Percentiles rank a stretch among this genome's conserved stretches.
phyloP scores from a whole-genome alignment of 257 asterid genomes.

The Jasminum sambac region DNA sequence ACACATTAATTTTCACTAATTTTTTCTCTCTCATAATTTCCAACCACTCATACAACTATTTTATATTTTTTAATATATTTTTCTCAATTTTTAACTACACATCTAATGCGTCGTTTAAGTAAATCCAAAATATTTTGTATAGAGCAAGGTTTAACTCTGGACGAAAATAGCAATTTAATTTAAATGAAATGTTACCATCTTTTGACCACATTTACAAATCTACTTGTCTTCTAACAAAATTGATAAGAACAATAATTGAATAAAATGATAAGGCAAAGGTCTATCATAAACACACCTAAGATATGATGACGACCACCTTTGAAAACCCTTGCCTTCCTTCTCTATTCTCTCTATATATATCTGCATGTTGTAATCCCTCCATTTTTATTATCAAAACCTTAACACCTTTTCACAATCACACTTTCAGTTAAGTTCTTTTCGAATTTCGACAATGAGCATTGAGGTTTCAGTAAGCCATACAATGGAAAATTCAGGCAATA shows the following conservation, averaged over 20 bases:
- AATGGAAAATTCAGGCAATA: conserved; percentile 54
- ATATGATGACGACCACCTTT: background rate
- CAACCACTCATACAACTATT: too few relatives aligned
- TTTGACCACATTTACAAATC: background rate
- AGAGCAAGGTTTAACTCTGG: too few relatives aligned
- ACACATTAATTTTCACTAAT: too few relatives aligned
- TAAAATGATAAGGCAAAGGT: background rate
- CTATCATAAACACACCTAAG: too few relatives aligned
- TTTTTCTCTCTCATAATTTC: too few relatives aligned
- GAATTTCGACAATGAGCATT: too few relatives aligned
- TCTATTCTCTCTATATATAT: background rate
- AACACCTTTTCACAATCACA: background rate
- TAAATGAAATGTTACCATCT: background rate
- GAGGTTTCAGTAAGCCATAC: background rate
- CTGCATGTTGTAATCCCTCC: background rate
- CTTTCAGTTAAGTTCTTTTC: too few relatives aligned
- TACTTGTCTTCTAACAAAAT: background rate
- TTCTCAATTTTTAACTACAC: too few relatives aligned
- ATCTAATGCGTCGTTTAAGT: too few relatives aligned
- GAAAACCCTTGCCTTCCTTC: background rate
- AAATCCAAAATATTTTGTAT: too few relatives aligned
- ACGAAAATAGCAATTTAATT: too few relatives aligned
- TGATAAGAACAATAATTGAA: conserved; percentile 2
- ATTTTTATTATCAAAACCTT: background rate
- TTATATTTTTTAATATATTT: too few relatives aligned